Evolutionary conservation across 2,329 filamentous ascomycete species (phyloP).

Genomic region (Cryphonectria japonica): DNA sequence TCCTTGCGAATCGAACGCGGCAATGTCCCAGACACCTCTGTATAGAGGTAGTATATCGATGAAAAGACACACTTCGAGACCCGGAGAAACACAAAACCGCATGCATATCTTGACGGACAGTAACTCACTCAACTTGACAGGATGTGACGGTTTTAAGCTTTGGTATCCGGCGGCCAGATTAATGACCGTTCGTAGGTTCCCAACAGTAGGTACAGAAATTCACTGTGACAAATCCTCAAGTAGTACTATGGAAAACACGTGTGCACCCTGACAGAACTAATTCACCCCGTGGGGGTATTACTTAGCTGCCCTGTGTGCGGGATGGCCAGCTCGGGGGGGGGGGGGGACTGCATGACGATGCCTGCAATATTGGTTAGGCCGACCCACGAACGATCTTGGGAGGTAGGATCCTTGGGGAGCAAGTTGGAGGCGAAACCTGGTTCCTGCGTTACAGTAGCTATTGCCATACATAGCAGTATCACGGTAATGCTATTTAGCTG

Average conservation of each 20-base stretch:
- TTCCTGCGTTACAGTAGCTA: neutral
- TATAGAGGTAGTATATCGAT: too few species aligned
- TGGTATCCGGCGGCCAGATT: neutral
- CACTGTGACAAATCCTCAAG: neutral
- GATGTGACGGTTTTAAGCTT: neutral
- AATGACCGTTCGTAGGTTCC: neutral
- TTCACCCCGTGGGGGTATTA: neutral
- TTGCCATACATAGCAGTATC: neutral
- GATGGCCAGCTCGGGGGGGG: neutral
- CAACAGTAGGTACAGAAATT: neutral
- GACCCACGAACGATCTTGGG: neutral
- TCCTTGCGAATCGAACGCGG: too few species aligned
- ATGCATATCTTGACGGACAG: neutral
- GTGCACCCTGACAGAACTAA: neutral
- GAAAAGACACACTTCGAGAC: too few species aligned
- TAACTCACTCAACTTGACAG: neutral
- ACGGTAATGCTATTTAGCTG: neutral
- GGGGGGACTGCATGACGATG: neutral
- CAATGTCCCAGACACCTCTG: too few species aligned
- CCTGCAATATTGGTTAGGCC: neutral
- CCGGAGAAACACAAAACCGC: too few species aligned
- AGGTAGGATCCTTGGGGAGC: neutral
- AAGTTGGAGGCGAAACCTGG: neutral
- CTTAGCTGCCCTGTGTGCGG: neutral
- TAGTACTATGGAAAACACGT: neutral